Percentiles rank a stretch among this genome's conserved stretches.
These are phyloP conservation scores for Pseudoscleropodium purum DNA, from an alignment of 225 moss, liverwort and hornwort genomes.

Conservation along the genomic window DNA sequence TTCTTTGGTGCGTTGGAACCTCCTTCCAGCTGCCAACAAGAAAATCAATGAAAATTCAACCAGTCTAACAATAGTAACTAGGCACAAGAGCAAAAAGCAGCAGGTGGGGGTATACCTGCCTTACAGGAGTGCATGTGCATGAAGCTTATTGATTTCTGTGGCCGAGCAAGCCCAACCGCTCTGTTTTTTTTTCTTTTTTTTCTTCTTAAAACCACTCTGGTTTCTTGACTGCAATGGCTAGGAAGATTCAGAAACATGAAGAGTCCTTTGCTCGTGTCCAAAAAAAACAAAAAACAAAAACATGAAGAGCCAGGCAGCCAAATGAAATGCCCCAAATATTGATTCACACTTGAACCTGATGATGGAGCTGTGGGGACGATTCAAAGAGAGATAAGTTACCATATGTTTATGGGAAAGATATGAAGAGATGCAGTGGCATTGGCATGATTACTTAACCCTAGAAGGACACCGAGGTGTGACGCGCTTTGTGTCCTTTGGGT, in stretches of 20 bases:
- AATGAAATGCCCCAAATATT: not conserved
- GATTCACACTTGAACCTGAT: not conserved
- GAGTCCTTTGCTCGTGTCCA: too few species aligned
- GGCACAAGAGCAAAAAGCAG: not conserved
- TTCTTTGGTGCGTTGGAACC: not conserved
- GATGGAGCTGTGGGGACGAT: not conserved
- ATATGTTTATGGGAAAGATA: not conserved
- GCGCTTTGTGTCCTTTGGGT: not conserved
- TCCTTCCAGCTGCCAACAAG: too few species aligned
- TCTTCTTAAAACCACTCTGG: too few species aligned
- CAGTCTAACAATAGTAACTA: not conserved
- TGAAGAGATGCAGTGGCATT: too few species aligned
- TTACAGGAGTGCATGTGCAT: not conserved
- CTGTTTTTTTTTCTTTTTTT: too few species aligned
- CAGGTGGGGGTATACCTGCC: not conserved
- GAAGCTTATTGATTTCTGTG: not conserved
- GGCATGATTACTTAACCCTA: not conserved
- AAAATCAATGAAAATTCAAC: not conserved
- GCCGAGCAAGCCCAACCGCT: not conserved
- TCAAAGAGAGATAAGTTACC: not conserved
- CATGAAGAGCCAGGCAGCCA: not conserved
- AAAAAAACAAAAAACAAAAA: not conserved
- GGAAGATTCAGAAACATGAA: not conserved
- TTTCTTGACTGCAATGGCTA: too few species aligned
- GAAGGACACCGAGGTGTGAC: not conserved